A percentile compares a stretch with the other conserved stretches of the same genome.
Conservation (phyloP, 2,329 filamentous ascomycete species). For the Trichoderma guizhouense region DNA sequence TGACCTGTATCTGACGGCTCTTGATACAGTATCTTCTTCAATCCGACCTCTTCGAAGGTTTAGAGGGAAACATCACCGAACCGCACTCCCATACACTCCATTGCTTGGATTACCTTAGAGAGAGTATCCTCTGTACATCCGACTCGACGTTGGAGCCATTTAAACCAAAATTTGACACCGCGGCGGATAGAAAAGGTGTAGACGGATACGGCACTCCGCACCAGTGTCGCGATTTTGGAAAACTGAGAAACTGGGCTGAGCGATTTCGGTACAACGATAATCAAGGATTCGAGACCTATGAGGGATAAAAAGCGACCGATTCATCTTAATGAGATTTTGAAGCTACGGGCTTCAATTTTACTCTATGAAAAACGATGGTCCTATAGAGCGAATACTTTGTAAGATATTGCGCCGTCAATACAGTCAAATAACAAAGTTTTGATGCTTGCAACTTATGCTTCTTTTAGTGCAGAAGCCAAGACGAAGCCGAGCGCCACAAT, state of each 20-base stretch:
- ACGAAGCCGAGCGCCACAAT: background rate
- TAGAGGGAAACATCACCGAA: slow-evolving; percentile 2
- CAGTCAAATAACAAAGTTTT: background rate
- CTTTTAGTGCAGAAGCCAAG: background rate
- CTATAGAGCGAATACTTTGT: background rate
- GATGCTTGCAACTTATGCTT: background rate
- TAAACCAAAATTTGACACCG: background rate
- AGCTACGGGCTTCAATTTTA: background rate
- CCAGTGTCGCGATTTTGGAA: slow-evolving; percentile 5
- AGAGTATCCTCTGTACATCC: slow-evolving; percentile 7
- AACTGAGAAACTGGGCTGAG: slow-evolving; percentile 3
- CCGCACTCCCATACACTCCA: slow-evolving; percentile 9
- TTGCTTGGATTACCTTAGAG: slow-evolving; percentile 5
- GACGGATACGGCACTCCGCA: slow-evolving; percentile 9
- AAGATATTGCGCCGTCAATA: background rate
- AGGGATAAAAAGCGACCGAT: background rate
- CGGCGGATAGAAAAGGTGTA: background rate
- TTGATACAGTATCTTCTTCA: background rate
- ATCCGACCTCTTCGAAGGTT: slow-evolving; percentile 1
- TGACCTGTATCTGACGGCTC: background rate
- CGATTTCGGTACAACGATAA: slow-evolving; percentile 10
- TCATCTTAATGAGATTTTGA: background rate
- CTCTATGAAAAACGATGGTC: background rate
- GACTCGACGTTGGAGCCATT: slow-evolving; percentile 5
- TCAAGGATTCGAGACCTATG: background rate